Evolutionary conservation across 805 yeast genomes (phyloP).

Genomic region (Cyberlindnera suaveolens): DNA sequence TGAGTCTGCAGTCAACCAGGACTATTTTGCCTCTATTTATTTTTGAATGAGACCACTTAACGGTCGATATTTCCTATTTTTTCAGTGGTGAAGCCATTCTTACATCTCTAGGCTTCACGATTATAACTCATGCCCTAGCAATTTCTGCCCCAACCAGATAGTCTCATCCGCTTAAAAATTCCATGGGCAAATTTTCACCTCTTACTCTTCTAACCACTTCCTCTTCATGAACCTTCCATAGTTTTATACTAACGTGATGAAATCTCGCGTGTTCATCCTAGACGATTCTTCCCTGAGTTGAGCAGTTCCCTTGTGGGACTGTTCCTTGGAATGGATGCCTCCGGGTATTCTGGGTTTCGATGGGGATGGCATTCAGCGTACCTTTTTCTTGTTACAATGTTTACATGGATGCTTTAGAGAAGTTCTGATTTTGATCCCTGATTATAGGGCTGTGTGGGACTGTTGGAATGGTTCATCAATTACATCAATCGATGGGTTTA

Average conservation of each 20-base stretch:
- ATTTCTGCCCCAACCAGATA: background rate
- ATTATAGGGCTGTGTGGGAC: background rate
- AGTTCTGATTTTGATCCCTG: slow-evolving; percentile 17
- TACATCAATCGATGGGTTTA: background rate
- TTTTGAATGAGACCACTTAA: background rate
- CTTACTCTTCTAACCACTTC: background rate
- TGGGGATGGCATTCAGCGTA: slow-evolving; percentile 27
- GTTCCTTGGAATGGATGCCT: slow-evolving; percentile 18
- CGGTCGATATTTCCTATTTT: no score
- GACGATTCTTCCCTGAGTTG: slow-evolving; percentile 25
- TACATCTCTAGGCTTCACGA: no score
- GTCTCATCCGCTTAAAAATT: background rate
- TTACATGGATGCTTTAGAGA: slow-evolving; percentile 21
- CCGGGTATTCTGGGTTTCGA: slow-evolving; percentile 21
- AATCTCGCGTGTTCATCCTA: slow-evolving; percentile 23
- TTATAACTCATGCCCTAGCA: no score
- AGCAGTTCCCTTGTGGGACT: slow-evolving; percentile 9
- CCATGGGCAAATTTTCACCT: background rate
- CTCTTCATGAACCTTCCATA: slow-evolving; percentile 24
- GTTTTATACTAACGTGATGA: slow-evolving; percentile 28
- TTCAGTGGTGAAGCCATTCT: background rate
- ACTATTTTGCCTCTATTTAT: no score
- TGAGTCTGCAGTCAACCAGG: no score
- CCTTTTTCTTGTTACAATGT: slow-evolving; percentile 25
- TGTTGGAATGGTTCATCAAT: slow-evolving; percentile 2